A percentile compares a stretch with the other conserved stretches of the same genome.
These are phyloP conservation scores for Coemansia asiatica DNA, from an alignment of 192 early-diverging fungal species.

Conservation along the genomic window DNA sequence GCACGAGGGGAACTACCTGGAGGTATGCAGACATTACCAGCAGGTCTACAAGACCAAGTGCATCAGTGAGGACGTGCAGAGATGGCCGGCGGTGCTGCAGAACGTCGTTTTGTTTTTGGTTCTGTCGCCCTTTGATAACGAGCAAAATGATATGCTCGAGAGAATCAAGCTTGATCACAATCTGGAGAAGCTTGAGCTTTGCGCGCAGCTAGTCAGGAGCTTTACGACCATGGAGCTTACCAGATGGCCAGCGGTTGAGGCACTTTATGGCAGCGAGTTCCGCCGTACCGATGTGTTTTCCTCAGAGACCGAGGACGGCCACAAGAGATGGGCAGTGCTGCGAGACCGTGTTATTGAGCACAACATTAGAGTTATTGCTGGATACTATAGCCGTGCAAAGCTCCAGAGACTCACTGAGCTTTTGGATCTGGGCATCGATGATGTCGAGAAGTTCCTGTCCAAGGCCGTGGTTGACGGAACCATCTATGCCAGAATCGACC, in stretches of 20 bases:
- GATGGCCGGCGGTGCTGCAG: constrained; percentile 73
- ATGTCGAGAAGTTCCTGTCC: constrained; percentile 89
- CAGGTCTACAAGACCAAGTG: constrained; percentile 83
- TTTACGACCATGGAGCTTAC: constrained; percentile 93
- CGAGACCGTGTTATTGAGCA: constrained; percentile 97
- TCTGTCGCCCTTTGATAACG: constrained; percentile 91
- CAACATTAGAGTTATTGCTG: constrained; percentile 96
- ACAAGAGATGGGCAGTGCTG: constrained; percentile 77
- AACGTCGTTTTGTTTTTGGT: constrained; percentile 84
- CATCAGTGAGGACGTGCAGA: constrained; percentile 75
- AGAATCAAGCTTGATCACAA: constrained; percentile 81
- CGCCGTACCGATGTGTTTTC: constrained; percentile 76
- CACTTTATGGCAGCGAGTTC: constrained; percentile 79
- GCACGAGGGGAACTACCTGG: constrained; percentile 87
- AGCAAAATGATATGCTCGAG: constrained; percentile 93
- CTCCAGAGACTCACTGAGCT: constrained; percentile 85
- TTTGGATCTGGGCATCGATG: constrained; percentile 80
- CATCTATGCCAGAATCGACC: constrained; percentile 93
- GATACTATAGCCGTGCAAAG: constrained; percentile 91
- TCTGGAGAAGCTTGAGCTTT: constrained; percentile 70
- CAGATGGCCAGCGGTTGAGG: constrained; percentile 92
- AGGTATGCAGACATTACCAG: constrained; percentile 89
- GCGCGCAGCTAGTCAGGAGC: constrained; percentile 81
- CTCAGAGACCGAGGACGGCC: constrained; percentile 68
- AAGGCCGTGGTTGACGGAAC: constrained; percentile 93